Base-by-base conservation (phyloP, 2,329 filamentous ascomycete species). In the Aspergillus phoenicis region DNA sequence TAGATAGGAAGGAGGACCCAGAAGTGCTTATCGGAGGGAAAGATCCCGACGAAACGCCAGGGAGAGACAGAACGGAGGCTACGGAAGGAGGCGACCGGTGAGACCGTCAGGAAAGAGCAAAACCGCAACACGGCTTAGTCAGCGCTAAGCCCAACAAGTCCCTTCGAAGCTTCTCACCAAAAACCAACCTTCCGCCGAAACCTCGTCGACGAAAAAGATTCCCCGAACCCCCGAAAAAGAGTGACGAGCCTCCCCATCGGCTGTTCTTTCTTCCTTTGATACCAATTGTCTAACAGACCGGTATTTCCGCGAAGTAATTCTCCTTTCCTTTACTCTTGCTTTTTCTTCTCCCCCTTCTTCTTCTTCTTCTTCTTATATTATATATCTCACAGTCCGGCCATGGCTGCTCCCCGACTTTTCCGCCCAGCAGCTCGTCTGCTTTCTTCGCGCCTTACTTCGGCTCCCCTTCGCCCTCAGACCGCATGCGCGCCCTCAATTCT, bases 351-450 rank as follows among this genome's bases (percentile, higher is more conserved):
- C 53, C 57, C 63, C 61, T 64, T 64, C 60, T 13, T 13, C 30
- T 48, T 62, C 61, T 64, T 64, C 60, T 13, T 13, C 30, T 48
- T 62, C 47, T 47, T 64, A 43, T 57, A 51, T 53, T 49, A 62
- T 52, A 48, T 61, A 55, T 74, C 73, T 73, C 70, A 73, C 70
- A 80, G 75, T 20, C 57, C 49, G 67, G 76, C 73, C 59, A 88
- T 88, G 85, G 82, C 84, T 73, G 81, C 82, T 73, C 79, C 84
- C 71, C 82, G 86, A 80, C 78, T 89, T 70, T 81, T 89, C 78
- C 85, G 86, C 76, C 87, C 87, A 70, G 85, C 86, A 70, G 82
- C 85, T 72, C 84, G 86, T 76, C 81, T 89, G 73, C 75, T 88
- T 67, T 84, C 86, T 66, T 82, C 84, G 66, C 80, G 84, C 65